A percentile compares a stretch with the other conserved stretches of the same genome.
Conservation (phyloP, 1,284 basidiomycete species). For the Boletellus deceptivus region DNA sequence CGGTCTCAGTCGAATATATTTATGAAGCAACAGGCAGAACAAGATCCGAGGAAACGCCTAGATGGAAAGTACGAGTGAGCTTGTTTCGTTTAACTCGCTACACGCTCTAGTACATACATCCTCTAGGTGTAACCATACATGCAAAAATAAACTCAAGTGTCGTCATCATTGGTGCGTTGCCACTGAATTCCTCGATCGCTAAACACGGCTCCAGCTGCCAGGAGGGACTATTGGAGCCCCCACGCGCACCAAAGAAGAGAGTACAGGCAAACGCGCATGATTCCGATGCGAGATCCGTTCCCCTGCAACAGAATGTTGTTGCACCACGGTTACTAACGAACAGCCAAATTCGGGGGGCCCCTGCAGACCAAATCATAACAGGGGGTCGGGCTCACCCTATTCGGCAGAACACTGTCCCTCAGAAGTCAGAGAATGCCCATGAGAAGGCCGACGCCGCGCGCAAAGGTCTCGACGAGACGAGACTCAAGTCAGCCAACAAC, state of each 20-base stretch:
- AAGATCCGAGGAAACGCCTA: conserved; percentile 32
- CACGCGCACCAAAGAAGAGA: conserved; percentile 40
- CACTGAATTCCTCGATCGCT: background rate
- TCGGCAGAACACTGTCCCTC: conserved; percentile 33
- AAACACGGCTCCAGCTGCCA: conserved; percentile 52
- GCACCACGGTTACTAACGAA: background rate
- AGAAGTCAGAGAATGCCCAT: conserved; percentile 47
- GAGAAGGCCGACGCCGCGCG: conserved; percentile 42
- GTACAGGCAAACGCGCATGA: conserved; percentile 14
- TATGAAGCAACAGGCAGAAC: conserved; percentile 4
- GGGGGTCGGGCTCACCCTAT: conserved; percentile 12
- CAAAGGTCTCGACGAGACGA: conserved; percentile 41
- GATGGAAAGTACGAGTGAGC: conserved; percentile 57
- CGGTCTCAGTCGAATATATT: conserved; percentile 1
- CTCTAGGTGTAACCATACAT: conserved; percentile 74
- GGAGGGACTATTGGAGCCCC: conserved; percentile 60
- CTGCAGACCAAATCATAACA: background rate
- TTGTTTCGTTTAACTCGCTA: background rate
- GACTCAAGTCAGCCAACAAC: conserved; percentile 41
- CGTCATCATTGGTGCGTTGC: conserved; percentile 62
- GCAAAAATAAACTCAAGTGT: conserved; percentile 73
- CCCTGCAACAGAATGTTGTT: conserved; percentile 6
- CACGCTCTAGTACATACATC: background rate
- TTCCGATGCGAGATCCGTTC: conserved; percentile 17
- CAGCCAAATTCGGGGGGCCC: background rate